Evolutionary conservation across 2,329 filamentous ascomycete genomes (phyloP).

Genomic region (Neonectria hederae): DNA sequence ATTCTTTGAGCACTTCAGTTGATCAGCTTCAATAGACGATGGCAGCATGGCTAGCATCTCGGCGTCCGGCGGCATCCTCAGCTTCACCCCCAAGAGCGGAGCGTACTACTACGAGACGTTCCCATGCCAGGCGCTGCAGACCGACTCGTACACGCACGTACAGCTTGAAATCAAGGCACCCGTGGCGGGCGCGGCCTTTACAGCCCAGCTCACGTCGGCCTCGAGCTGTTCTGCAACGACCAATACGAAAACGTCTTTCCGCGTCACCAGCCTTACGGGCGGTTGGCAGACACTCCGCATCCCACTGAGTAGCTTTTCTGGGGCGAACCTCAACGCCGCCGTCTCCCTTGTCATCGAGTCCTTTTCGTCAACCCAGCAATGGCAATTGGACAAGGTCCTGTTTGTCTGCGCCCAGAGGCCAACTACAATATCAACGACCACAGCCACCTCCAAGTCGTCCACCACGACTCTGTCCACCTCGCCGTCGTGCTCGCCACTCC

Average conservation of each 20-base stretch:
- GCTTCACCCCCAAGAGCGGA: constrained; percentile 57
- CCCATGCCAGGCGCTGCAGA: constrained; percentile 55
- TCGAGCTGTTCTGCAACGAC: constrained; percentile 52
- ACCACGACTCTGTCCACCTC: constrained; percentile 11
- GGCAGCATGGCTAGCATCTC: constrained; percentile 55
- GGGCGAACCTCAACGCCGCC: constrained; percentile 60
- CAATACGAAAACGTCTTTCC: constrained; percentile 55
- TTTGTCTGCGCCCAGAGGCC: constrained; percentile 51
- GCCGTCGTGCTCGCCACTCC: constrained; percentile 51
- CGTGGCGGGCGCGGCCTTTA: constrained; percentile 33
- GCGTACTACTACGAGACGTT: constrained; percentile 67
- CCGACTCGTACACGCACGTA: constrained; percentile 59
- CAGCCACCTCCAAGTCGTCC: constrained; percentile 12
- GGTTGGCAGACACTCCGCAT: constrained; percentile 59
- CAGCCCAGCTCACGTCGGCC: constrained; percentile 51
- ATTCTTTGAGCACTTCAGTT: constrained; percentile 2
- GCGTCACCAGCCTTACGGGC: constrained; percentile 59
- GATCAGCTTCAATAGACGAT: constrained; percentile 54
- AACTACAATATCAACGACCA: not conserved
- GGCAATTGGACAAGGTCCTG: constrained; percentile 59
- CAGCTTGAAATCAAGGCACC: constrained; percentile 39
- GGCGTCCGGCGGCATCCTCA: constrained; percentile 54
- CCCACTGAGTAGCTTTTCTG: constrained; percentile 58
- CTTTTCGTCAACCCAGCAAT: constrained; percentile 38
- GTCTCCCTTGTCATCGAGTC: constrained; percentile 57